Conservation (phyloP, 495 filamentous ascomycete genomes). For the Penicillium bialowiezense region DNA sequence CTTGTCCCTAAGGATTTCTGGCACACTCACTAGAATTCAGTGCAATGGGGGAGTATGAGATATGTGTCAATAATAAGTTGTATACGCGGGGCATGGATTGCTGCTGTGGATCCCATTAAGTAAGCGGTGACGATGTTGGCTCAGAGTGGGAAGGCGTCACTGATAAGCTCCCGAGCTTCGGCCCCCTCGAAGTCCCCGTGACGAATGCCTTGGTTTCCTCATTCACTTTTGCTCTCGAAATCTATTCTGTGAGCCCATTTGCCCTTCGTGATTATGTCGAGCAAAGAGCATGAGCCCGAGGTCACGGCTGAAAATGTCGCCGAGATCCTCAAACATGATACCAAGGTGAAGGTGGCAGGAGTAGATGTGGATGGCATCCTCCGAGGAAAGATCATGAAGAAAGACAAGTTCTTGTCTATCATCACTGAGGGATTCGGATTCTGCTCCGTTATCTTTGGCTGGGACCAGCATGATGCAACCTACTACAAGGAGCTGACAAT, state of each 20-base stretch:
- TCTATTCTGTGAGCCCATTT: not conserved
- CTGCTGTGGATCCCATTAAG: slow-evolving; percentile 10
- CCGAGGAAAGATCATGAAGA: slow-evolving; percentile 91
- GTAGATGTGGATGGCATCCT: slow-evolving; percentile 88
- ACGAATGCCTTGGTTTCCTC: not conserved
- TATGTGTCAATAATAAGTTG: not conserved
- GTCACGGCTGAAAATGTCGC: slow-evolving; percentile 60
- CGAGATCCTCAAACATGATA: slow-evolving; percentile 67
- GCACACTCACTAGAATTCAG: not conserved
- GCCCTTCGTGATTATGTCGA: slow-evolving; percentile 11
- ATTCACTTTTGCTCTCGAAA: not conserved
- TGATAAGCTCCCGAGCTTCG: slow-evolving; percentile 11
- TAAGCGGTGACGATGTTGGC: slow-evolving; percentile 8
- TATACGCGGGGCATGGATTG: slow-evolving; percentile 19
- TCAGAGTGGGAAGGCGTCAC: slow-evolving; percentile 3
- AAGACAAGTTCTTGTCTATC: slow-evolving; percentile 91
- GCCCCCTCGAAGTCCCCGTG: not conserved
- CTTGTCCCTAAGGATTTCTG: too few species aligned
- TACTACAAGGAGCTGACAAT: slow-evolving; percentile 82
- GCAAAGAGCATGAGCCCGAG: slow-evolving; percentile 12
- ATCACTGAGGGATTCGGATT: slow-evolving; percentile 86
- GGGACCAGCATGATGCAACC: slow-evolving; percentile 96
- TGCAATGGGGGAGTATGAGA: not conserved
- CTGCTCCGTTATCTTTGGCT: slow-evolving; percentile 94
- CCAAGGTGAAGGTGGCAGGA: slow-evolving; percentile 86